Percentiles rank a stretch among this genome's conserved stretches.
phyloP scores from a whole-genome alignment of 805 yeast genomes.

The Hagleromyces aurorensis region DNA sequence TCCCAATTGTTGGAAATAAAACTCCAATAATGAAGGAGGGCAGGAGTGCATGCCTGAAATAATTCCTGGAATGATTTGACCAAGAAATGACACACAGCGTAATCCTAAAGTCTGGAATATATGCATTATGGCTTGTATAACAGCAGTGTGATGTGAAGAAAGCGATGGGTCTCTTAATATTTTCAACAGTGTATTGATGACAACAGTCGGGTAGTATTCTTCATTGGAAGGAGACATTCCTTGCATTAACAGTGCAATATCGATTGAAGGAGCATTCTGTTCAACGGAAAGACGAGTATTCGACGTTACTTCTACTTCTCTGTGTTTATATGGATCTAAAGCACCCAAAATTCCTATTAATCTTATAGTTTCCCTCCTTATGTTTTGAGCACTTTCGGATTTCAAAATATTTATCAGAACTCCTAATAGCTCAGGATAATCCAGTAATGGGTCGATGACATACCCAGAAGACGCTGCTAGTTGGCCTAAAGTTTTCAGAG shows the following conservation, averaged over 20 bases:
- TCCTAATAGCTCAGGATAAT: constrained; percentile 83
- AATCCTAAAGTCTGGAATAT: constrained; percentile 85
- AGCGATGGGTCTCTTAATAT: constrained; percentile 80
- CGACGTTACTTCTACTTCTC: constrained; percentile 76
- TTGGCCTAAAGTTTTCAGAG: constrained; percentile 80
- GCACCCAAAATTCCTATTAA: constrained; percentile 93
- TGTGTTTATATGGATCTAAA: constrained; percentile 88
- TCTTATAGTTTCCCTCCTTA: constrained; percentile 82
- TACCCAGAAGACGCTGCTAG: constrained; percentile 87
- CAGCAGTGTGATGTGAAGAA: constrained; percentile 80
- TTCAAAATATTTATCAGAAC: constrained; percentile 74
- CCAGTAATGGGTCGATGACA: constrained; percentile 86
- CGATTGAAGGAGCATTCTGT: constrained; percentile 84
- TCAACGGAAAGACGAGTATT: constrained; percentile 45
- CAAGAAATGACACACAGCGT: constrained; percentile 82
- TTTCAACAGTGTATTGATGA: constrained; percentile 74
- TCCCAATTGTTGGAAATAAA: constrained; percentile 83
- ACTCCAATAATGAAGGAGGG: constrained; percentile 71
- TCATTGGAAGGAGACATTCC: constrained; percentile 91
- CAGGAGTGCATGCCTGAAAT: constrained; percentile 76
- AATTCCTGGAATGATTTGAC: constrained; percentile 83
- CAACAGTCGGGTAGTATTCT: constrained; percentile 93
- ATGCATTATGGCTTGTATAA: constrained; percentile 88
- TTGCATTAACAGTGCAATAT: constrained; percentile 81
- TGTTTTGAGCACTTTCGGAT: constrained; percentile 64